Base-by-base conservation (phyloP, 352 stramenopile genomes). In the Phytopythium aichiense region DNA sequence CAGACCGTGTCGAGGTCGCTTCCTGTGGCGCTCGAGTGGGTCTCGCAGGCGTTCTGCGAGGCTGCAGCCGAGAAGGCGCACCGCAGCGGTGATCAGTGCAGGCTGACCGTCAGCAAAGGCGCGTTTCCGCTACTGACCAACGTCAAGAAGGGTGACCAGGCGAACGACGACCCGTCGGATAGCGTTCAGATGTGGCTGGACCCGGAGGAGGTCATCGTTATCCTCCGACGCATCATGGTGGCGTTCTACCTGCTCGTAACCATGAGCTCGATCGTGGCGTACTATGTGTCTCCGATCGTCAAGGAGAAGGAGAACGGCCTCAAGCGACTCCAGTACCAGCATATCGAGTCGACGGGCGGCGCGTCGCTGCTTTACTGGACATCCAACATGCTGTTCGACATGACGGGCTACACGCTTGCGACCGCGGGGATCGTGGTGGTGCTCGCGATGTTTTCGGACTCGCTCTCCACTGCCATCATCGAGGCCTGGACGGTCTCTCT, bases 151-250 rank as follows among this genome's bases (percentile, higher is more conserved):
- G 46, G 51, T 9, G 25, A 12, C 46, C 13, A 12, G 16, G 46
- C n/a, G 22, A 31, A 5, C 7, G 46, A 28, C 20, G 58, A 69
- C 51, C 65, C 35, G 4, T 20, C 12, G 42, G 63, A n/a, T 38
- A 43, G 49, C 18, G 46, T 65, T 31, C 49, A 54, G 9, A 50
- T 68, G 18, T 25, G 55, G 28, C 23, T 80, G 18, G 45, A 74
- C 37, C 54, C 66, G 58, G 68, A 83, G 28, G 72, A 77, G 58
- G 69, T 71, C 6, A 50, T 76, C 31, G 70, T 64, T 23, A 58
- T 80, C 20, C 58, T 74, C 13, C 69, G 51, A 87, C 99, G 81
- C 73, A 98, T 91, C 71, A 96, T 68, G 95, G 96, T 91, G 61
- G 98, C 60, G 58, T 96, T 80, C 79, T 99, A 86, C 65, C 64